Conservation (phyloP, 139 green algal genomes). For the Chlorella sp. region DNA sequence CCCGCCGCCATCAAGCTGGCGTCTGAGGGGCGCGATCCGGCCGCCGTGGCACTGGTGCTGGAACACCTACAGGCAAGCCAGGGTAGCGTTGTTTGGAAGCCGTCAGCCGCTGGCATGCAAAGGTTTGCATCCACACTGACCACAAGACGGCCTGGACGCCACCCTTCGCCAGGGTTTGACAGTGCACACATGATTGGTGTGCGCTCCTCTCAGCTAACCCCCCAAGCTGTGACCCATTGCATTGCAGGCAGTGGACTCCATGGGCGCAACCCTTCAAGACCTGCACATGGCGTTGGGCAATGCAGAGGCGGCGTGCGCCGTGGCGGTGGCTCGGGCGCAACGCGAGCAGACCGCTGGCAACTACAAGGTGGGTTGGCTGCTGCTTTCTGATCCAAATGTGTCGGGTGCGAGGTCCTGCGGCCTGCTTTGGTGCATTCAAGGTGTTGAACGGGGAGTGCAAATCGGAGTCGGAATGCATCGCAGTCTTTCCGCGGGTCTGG, state of each 20-base stretch:
- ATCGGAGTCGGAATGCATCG: not conserved
- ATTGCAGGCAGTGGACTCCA: slow-evolving; percentile 13
- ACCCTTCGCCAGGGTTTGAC: too few species aligned
- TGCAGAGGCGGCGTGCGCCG: slow-evolving; percentile 68
- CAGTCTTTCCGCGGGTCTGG: slow-evolving; percentile 10
- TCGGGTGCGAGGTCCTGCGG: too few species aligned
- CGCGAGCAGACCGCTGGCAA: slow-evolving; percentile 81
- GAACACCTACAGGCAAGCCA: slow-evolving; percentile 9
- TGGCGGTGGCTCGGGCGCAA: slow-evolving; percentile 49
- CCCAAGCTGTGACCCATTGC: not conserved
- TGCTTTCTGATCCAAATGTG: not conserved
- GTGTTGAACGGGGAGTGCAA: not conserved
- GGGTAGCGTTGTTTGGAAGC: too few species aligned
- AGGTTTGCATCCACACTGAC: too few species aligned
- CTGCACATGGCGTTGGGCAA: slow-evolving; percentile 82
- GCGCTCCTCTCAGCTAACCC: too few species aligned
- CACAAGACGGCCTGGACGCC: too few species aligned
- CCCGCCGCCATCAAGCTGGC: slow-evolving; percentile 70
- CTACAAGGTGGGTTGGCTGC: slow-evolving; percentile 65
- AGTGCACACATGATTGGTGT: too few species aligned
- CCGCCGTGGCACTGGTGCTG: slow-evolving; percentile 57
- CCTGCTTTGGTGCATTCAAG: too few species aligned
- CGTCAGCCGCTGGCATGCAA: too few species aligned
- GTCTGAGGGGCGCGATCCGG: not conserved
- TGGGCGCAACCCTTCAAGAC: slow-evolving; percentile 47